Base-by-base conservation (phyloP, 2,329 filamentous ascomycete genomes). In the Cephalotrichum gorgonifer region DNA sequence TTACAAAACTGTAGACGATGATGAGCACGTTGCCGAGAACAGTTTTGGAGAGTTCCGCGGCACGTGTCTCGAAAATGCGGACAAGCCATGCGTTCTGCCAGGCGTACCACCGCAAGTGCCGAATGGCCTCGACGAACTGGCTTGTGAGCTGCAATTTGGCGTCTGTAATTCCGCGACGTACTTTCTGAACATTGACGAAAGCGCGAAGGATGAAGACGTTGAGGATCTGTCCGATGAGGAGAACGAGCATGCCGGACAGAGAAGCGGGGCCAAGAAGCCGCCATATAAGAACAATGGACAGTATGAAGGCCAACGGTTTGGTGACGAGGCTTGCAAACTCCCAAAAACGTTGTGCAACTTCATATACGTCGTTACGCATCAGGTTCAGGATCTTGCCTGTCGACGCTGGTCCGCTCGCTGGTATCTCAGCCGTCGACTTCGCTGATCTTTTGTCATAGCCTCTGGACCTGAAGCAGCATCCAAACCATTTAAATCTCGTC, bases 331-430 rank as follows among this genome's bases (percentile, higher is more conserved):
- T 72, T 2, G 85, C 76, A 47, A 93, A 86, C 52, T 95, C 89
- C 89, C 89, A 95, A 57, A 95, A 93, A 41, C 86, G 71, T 58
- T 91, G 87, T 3, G 87, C 78, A 35, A 91, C 79, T 60, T 90
- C 85, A 59, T 91, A 93, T 0, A 85, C 86, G 61, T 93, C 87
- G 51, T 77, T 81, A 44, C 88, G 82, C 72, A 95, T 86, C 2
- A 95, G 66, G 57, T 95, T 95, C 52, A 95, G 76, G 47, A 95
- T 93, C 60, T 95, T 95, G 7, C 89, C 89, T 66, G 90, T 91
- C 0, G 86, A 88, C 0, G 89, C 88, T 2, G 85, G 78, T 49
- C 76, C 48, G 26, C 26, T 50, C 6, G 23, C 27, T 7, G 28
- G 41, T n/a, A n/a, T 15, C 33, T 48, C 23, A 17, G 35, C 48